Evolutionary conservation across 768 basidiomycete species (phyloP), one percentile per base, ranked within the genome.

Genomic region (Leccinum imitatum): DNA sequence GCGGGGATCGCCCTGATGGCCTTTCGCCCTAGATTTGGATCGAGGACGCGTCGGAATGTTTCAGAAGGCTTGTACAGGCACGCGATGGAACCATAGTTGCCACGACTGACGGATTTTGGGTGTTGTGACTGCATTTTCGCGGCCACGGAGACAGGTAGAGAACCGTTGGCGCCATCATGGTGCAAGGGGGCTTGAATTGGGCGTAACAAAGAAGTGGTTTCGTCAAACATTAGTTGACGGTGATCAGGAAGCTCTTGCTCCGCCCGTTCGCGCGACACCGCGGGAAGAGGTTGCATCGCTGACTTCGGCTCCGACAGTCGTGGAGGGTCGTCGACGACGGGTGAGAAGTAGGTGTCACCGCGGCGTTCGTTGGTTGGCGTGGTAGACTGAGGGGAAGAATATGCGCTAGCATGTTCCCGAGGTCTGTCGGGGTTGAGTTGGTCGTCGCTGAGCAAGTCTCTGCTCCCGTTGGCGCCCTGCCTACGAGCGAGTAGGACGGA

Each of bases 401-500:
- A 51, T 27, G 37, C 4, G 15, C 44, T n/a, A 19, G 50, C 23
- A 46, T 25, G 39, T 41, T 57, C 58, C 33, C 41, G 52, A 9
- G 30, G 6, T 46, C 33, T 13, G 30, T 56, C 50, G 8, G 58
- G 25, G 46, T 3, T 31, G 9, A 46, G 19, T 21, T 53, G 63
- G 14, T 58, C 59, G 13, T 15, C 30, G 21, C 10, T 8, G 27
- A 56, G 50, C 5, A 52, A 46, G 44, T 54, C 56, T 15, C 48
- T 41, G 19, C 46, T 57, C 33, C 48, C 30, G 4, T 59, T 64
- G 17, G 14, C 51, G 2, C 59, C 62, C 21, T 60, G 56, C 35
- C 63, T 67, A 3, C 57, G 71, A 5, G 76, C 65, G 59, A 77
- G 68, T 50, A 78, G 71, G 37, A 77, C 52, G n/a, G 77, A 77